Evolutionary conservation across 345 rosid genomes (phyloP).

Genomic region (Cardamine occulta): DNA sequence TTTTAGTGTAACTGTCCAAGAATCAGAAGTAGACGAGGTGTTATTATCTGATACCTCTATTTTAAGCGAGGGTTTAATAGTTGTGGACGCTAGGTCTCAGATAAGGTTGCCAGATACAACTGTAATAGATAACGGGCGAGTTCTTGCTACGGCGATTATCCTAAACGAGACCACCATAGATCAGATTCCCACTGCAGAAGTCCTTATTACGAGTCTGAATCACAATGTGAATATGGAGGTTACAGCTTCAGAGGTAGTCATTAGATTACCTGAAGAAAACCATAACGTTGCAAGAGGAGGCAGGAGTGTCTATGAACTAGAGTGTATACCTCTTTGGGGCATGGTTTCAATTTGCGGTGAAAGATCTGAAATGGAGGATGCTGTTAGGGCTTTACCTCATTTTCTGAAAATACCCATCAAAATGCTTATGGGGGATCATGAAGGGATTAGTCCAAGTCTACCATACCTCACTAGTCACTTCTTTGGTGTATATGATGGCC

Average conservation of each 20-base stretch:
- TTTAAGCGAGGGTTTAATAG: conserved; percentile 60
- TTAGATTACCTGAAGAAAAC: conserved; percentile 64
- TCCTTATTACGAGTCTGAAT: conserved; percentile 55
- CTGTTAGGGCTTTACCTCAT: conserved; percentile 62
- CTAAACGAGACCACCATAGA: conserved; percentile 60
- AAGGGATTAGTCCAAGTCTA: conserved; percentile 65
- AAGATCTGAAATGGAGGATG: conserved; percentile 95
- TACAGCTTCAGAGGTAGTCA: conserved; percentile 62
- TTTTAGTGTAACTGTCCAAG: conserved; percentile 50
- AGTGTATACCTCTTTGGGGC: conserved; percentile 91
- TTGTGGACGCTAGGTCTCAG: conserved; percentile 56
- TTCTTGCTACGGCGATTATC: conserved; percentile 68
- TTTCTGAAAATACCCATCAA: conserved; percentile 76
- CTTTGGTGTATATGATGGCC: conserved; percentile 96
- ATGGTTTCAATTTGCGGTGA: conserved; percentile 70
- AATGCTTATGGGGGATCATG: conserved; percentile 72
- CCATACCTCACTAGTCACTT: conserved; percentile 79
- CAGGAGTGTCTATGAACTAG: conserved; percentile 80
- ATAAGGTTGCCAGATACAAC: conserved; percentile 54
- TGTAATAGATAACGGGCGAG: conserved; percentile 54
- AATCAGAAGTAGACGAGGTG: conserved; percentile 58
- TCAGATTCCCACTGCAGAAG: conserved; percentile 66
- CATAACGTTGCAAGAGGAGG: conserved; percentile 53
- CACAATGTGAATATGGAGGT: conserved; percentile 51
- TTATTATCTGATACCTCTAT: conserved; percentile 50